Conservation (phyloP, 139 green algal species). For the Nannochloris sp. region DNA sequence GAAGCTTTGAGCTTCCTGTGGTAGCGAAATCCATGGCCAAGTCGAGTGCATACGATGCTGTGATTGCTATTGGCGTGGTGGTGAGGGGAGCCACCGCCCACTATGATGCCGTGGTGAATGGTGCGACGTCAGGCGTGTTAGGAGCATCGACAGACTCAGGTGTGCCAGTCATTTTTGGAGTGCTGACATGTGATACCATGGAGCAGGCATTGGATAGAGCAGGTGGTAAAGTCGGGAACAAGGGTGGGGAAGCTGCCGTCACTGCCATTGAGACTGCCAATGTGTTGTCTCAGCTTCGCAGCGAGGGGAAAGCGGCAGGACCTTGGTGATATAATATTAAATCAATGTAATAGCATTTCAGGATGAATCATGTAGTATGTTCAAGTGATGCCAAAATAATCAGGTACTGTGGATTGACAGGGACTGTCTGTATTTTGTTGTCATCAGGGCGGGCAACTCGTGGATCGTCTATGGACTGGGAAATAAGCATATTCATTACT, state of each 20-base stretch:
- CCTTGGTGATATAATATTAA: slow-evolving; percentile 17
- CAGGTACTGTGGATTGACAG: too few species aligned
- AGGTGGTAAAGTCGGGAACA: slow-evolving; percentile 94
- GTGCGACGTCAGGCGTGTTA: slow-evolving; percentile 69
- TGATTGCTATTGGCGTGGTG: slow-evolving; percentile 87
- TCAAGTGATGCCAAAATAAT: too few species aligned
- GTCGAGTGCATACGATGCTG: slow-evolving; percentile 73
- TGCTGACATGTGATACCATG: slow-evolving; percentile 89
- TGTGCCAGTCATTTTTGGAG: slow-evolving; percentile 88
- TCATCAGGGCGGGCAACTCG: too few species aligned
- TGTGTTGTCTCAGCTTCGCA: slow-evolving; percentile 46
- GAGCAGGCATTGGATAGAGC: slow-evolving; percentile 91
- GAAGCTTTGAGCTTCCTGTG: slow-evolving; percentile 90
- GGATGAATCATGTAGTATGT: too few species aligned
- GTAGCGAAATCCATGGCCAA: slow-evolving; percentile 85
- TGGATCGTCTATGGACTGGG: too few species aligned
- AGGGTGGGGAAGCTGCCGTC: slow-evolving; percentile 78
- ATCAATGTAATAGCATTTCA: not conserved
- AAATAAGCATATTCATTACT: too few species aligned
- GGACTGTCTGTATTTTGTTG: too few species aligned
- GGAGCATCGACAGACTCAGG: slow-evolving; percentile 56
- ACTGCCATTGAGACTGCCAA: slow-evolving; percentile 84
- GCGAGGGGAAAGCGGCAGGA: slow-evolving; percentile 39
- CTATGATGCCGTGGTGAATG: slow-evolving; percentile 89
- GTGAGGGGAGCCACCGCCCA: slow-evolving; percentile 88